phyloP scores from a whole-genome alignment of 495 filamentous ascomycete genomes.

The Aspergillus sclerotiicarbonarius region DNA sequence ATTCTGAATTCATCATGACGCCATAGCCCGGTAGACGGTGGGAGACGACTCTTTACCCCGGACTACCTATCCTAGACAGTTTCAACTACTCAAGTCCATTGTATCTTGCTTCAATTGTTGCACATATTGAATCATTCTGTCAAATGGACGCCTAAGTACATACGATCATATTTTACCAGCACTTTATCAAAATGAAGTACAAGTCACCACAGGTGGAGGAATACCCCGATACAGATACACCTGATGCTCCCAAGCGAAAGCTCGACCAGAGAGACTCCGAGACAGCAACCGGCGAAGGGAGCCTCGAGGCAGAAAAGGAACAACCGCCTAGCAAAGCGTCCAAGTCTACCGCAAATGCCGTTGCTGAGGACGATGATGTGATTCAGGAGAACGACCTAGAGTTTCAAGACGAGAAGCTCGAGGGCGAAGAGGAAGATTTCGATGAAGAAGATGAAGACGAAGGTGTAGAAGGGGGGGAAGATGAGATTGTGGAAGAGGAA shows the following conservation, averaged over 20 bases:
- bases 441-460: conserved; percentile 3
- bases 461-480: conserved; percentile 8
- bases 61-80: neutral
- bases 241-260: conserved; percentile 21
- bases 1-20: neutral
- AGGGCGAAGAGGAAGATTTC: neutral
- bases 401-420: neutral
- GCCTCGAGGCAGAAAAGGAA: conserved; percentile 5
- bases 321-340: conserved; percentile 22
- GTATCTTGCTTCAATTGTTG: neutral
- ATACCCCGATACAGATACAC: conserved; percentile 17
- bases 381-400: neutral
- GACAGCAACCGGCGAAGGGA: conserved; percentile 3
- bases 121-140: neutral
- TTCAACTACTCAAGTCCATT: neutral
- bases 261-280: conserved; percentile 11
- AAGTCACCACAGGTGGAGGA: conserved; percentile 23
- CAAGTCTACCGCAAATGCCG: conserved; percentile 2
- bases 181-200: conserved; percentile 19
- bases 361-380: neutral
- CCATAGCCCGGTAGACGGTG: neutral
- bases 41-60: neutral
- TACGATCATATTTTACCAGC: too few species aligned
- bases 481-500: neutral
- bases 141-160: too few species aligned